Base-by-base conservation (phyloP, 345 rosid species). In the Schrenkiella parvula region DNA sequence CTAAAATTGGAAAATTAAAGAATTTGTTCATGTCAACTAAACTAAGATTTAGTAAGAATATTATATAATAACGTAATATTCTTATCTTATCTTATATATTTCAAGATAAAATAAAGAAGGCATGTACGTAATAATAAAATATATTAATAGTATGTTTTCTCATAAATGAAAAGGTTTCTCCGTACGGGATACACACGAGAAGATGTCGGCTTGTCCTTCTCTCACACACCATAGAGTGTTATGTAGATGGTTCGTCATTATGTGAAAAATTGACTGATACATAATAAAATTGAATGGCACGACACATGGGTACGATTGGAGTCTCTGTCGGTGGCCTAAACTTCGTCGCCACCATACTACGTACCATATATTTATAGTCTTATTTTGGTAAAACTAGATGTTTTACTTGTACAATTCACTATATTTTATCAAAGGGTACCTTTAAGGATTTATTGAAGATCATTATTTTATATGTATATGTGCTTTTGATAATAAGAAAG, bases 171-270 rank as follows among this genome's bases (percentile, higher is more conserved):
- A 14, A 32, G 8, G 1, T 4, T 6, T 47, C 11, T 22, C 14
- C 56, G 29, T 6, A 58, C 42, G 60, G 60, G 42, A 35, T 47
- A 7, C 4, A 22, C 66, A 69, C 56, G 23, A 59, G 51, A 39
- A 52, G 1, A 10, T 53, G 70, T 72, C 76, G 70, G 70, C 29
- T 41, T 41, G 70, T 51, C 11, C 39, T 59, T 12, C 4, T 22
- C 9, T 23, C 66, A 48, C 59, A 70, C 38, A 50, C 23, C 42
- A 15, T 18, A 60, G 22, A 37, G 21, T 35, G 59, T 67, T 67
- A 50, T 51, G 32, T 51, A 51, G 68, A 72, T 14, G 76, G 69
- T 21, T 72, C 28, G 56, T 72, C 64, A 7, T 21, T 53, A 63
- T 31, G 69, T 51, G 62, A 19, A 37, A 32, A 54, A 1, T 12